Percentiles rank a stretch among this genome's conserved stretches.
phyloP scores from a whole-genome alignment of 331 rosid genomes.

The Rosa hybrid region DNA sequence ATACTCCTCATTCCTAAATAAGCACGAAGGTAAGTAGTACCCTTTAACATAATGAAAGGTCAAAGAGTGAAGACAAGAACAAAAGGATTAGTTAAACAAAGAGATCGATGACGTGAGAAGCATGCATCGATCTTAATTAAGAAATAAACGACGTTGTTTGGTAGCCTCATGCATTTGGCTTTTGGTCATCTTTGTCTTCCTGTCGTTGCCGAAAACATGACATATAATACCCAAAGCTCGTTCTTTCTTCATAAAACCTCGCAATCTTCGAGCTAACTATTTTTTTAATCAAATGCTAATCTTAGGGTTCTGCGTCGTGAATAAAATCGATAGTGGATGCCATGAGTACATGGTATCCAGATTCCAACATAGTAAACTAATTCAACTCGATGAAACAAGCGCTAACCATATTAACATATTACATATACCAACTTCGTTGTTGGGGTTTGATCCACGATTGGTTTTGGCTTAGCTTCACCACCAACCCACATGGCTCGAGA shows the following conservation, averaged over 20 bases:
- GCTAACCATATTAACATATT: neutral
- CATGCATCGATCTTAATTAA: conserved; percentile 17
- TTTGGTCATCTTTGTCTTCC: conserved; percentile 29
- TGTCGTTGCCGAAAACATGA: conserved; percentile 40
- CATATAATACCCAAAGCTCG: conserved; percentile 46
- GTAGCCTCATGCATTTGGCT: conserved; percentile 16
- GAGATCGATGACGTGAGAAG: conserved; percentile 18
- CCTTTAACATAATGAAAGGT: neutral
- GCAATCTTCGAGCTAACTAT: conserved; percentile 12
- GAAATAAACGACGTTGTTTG: conserved; percentile 9
- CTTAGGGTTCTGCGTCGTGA: conserved; percentile 38
- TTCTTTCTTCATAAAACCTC: conserved; percentile 20
- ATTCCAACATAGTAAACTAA: conserved; percentile 24
- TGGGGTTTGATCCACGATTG: conserved; percentile 30
- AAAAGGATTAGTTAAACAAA: conserved; percentile 1
- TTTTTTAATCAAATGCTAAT: conserved; percentile 2
- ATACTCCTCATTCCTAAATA: neutral
- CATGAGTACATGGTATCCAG: conserved; percentile 43
- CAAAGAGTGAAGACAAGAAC: neutral
- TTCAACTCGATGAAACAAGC: neutral
- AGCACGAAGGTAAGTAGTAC: neutral
- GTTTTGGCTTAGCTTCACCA: neutral
- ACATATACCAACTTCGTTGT: neutral
- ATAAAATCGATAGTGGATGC: conserved; percentile 43
- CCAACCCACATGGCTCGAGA: conserved; percentile 14